Base-by-base conservation (phyloP, 1,284 basidiomycete species). In the Rhizoctonia solani region DNA sequence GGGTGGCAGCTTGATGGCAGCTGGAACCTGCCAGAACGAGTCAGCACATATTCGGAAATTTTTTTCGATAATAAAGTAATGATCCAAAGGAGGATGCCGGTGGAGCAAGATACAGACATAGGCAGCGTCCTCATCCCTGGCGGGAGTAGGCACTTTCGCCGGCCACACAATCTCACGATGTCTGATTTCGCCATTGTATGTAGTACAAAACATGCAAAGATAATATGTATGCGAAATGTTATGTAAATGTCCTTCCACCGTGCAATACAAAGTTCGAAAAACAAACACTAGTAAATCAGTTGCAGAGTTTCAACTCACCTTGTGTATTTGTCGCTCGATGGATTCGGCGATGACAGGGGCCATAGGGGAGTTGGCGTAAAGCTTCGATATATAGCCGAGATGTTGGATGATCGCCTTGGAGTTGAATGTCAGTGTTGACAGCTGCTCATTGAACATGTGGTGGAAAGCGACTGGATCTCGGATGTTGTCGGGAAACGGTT, bases 401-500 rank as follows among this genome's bases (percentile, higher is more conserved):
- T 86, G 86, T 79, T 96, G 95, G 73, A 99, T 99, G 72, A 98
- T 89, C 14, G 94, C 92, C 75, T 95, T 90, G 72, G 95, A 97
- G 79, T 99, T 99, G 82, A 96, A 88, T 46, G 89, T 95, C 70
- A 99, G 87, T 72, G 90, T 86, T 74, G 87, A 82, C 68, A 98
- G 87, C 69, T 93, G 89, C 54, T 81, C 50, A 42, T 54, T 59
- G 72, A 76, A 80, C 77, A 63, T 50, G 23, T 86, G 85, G 72
- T 92, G 89, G 78, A 95, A 95, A 37, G 84, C 82, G 74, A 83
- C 83, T 34, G 92, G 85, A 76, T 91, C 89, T 55, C 59, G 54
- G 66, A 68, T 56, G 55, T 56, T 56, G 47, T 52, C 54, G 39
- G 66, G 29, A 34, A 63, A 63, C 27, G 49, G 49, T 27, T 19